A percentile compares a stretch with the other conserved stretches of the same genome.
phyloP scores from a whole-genome alignment of 2,329 filamentous ascomycete genomes.

The Kalaharituber pfeilii region DNA sequence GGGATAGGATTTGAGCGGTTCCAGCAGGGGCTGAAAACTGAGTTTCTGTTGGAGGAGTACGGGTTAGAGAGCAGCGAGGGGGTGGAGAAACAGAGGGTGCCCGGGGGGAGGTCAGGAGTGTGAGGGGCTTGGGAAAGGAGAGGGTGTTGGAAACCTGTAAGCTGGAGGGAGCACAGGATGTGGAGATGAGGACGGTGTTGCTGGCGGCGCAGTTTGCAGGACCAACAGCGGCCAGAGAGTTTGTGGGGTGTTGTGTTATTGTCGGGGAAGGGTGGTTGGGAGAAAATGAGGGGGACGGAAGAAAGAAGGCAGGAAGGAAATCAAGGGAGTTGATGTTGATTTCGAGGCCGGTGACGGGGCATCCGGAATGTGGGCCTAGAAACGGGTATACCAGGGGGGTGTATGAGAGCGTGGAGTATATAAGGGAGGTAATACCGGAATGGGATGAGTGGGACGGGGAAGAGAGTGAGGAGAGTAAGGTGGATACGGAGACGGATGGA shows the following conservation, averaged over 20 bases:
- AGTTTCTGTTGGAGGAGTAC: constrained; percentile 40
- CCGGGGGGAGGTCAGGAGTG: constrained; percentile 11
- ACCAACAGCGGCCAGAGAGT: constrained; percentile 73
- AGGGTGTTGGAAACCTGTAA: constrained; percentile 23
- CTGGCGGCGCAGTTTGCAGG: constrained; percentile 80
- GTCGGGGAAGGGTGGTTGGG: not conserved
- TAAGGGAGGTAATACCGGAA: constrained; percentile 57
- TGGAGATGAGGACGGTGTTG: constrained; percentile 46
- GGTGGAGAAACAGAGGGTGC: constrained; percentile 2
- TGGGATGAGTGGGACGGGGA: not conserved
- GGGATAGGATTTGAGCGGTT: constrained; percentile 61
- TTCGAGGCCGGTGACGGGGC: constrained; percentile 62
- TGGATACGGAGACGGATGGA: constrained; percentile 16
- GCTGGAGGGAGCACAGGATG: not conserved
- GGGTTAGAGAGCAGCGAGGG: constrained; percentile 5
- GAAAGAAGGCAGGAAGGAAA: constrained; percentile 20
- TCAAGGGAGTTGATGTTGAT: constrained; percentile 69
- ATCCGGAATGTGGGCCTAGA: constrained; percentile 49
- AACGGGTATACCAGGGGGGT: constrained; percentile 59
- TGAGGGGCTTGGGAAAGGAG: constrained; percentile 71
- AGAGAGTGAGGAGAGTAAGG: constrained; percentile 7
- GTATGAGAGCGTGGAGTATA: constrained; percentile 85
- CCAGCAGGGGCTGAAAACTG: constrained; percentile 55
- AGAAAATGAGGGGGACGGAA: not conserved
- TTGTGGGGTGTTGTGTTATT: constrained; percentile 40